Base-by-base conservation (phyloP, 305 asterid species). In the Salvia sclarea region DNA sequence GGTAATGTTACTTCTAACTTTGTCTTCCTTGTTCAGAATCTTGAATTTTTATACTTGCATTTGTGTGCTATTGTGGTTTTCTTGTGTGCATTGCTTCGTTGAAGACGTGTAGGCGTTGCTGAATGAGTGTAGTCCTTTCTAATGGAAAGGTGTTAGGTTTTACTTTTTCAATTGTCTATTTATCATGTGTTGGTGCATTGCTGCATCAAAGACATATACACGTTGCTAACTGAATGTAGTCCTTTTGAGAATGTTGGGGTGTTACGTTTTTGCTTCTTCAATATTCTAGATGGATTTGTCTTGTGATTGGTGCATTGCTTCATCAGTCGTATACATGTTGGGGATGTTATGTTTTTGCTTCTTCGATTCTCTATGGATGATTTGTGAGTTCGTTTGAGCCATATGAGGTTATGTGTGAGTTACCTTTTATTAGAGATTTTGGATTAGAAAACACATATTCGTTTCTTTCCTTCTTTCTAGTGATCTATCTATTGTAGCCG, bases 1-100 rank as follows among this genome's bases (percentile, higher is more conserved):
- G 86, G 97, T 90, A 75, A 79, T 82, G 48, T 37, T n/a, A 22
- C 37, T 74, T 22, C 30, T 44, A 56, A 22, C 21, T 54, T 68
- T 61, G 12, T 49, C 14, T 53, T 62, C 45, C 3, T 64, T 31
- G 47, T 18, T 18, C 1, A n/a, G 52, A 9, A 28, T 47, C 56
- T 63, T 17, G 18, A 9, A 20, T 11, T 61, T 33, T n/a, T n/a
- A n/a, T n/a, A 20, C 12, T 35, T 13, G 14, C 40, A 13, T 18
- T 18, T 0, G 1, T 3, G 14, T 2, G 2, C 3, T 1, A 3
- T 18, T 45, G 28, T 45, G 14, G 11, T 52, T 18, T 8, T 66
- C 24, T 14, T 35, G 11, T 38, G 21, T 16, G 13, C 14, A 21
- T 64, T 24, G 14, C 57, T 10, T 5, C 1, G 3, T 45, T 21